Evolutionary conservation across 2,329 filamentous ascomycete genomes (phyloP), one percentile per base, ranked within the genome.

Genomic region (Diaporthe citri): DNA sequence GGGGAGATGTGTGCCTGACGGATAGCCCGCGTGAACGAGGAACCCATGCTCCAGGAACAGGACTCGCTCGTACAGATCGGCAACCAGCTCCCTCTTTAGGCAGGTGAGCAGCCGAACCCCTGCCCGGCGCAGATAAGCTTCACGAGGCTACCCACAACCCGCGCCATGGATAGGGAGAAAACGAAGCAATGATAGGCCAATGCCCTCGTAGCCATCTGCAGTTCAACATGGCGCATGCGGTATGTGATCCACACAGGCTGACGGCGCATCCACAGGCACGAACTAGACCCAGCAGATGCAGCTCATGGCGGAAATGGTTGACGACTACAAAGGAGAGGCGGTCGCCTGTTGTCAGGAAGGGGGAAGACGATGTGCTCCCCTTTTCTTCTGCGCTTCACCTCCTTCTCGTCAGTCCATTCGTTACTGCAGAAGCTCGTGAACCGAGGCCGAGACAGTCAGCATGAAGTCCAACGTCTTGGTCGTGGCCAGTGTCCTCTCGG

Each of bases 281-380:
- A 28, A 72, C 46, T 48, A 64, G 56, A 2, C 64, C n/a, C 15
- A 41, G 64, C 34, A 20, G 34, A 43, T 46, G 70, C 46, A 60
- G 59, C 39, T 39, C 34, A 34, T 28, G 4, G 70, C 31, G 57
- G 34, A 31, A 52, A 72, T 72, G 34, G 46, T 51, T 64, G 43
- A 64, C 70, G 56, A 72, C 57, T 72, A 72, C 57, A 72, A 60
- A 62, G 36, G 46, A 72, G 70, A 52, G 13, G 56, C 31, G 70
- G 57, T 28, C 70, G 43, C 46, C 70, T 41, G 57, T 17, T 36
- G 46, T 28, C 25, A 3, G 20, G 56, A 51, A 51, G 43, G 41
- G 22, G 48, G 15, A 43, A 17, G n/a, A 34, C 22, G 41, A 36
- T n/a, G 13, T 39, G 41, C 31, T 36, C n/a, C n/a, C n/a, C 7